These are phyloP conservation scores for Tuber umbilicatum DNA, from an alignment of 495 filamentous ascomycete species.

Conservation along the genomic window DNA sequence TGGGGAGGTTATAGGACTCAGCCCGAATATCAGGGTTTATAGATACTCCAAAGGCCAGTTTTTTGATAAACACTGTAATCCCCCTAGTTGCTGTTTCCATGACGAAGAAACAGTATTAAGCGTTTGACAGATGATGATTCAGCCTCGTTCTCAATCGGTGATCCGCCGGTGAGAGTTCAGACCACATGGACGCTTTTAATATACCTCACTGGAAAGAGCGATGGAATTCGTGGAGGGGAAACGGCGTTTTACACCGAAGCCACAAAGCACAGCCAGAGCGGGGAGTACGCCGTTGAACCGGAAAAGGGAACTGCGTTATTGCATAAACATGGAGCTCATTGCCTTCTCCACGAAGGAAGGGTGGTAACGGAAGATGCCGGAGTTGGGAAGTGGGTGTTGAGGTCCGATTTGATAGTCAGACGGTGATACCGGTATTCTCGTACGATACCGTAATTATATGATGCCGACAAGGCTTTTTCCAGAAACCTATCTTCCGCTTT, in stretches of 20 bases:
- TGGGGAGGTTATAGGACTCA: slow-evolving; percentile 76
- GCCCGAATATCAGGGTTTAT: slow-evolving; percentile 85
- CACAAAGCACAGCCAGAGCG: slow-evolving; percentile 48
- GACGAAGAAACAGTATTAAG: neutral
- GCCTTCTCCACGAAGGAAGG: slow-evolving; percentile 81
- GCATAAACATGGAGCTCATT: slow-evolving; percentile 82
- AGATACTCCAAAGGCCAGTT: slow-evolving; percentile 83
- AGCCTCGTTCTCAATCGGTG: slow-evolving; percentile 56
- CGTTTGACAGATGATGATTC: slow-evolving; percentile 64
- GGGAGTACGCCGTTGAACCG: slow-evolving; percentile 59
- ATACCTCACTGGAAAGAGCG: slow-evolving; percentile 66
- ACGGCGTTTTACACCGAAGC: slow-evolving; percentile 83
- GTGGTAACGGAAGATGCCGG: slow-evolving; percentile 70
- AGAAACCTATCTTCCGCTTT: neutral
- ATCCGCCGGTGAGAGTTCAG: slow-evolving; percentile 50
- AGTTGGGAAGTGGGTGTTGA: slow-evolving; percentile 89
- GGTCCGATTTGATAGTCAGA: slow-evolving; percentile 76
- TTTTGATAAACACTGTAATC: slow-evolving; percentile 46
- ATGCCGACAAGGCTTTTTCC: neutral
- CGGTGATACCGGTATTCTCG: slow-evolving; percentile 40
- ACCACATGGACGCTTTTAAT: slow-evolving; percentile 92
- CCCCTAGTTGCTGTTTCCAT: neutral
- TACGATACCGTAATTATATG: neutral
- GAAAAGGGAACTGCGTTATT: slow-evolving; percentile 78
- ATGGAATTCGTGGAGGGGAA: slow-evolving; percentile 72